These are phyloP conservation scores for Jaltomata sinuosa DNA, from an alignment of 257 asterid genomes.

Conservation along the genomic window DNA sequence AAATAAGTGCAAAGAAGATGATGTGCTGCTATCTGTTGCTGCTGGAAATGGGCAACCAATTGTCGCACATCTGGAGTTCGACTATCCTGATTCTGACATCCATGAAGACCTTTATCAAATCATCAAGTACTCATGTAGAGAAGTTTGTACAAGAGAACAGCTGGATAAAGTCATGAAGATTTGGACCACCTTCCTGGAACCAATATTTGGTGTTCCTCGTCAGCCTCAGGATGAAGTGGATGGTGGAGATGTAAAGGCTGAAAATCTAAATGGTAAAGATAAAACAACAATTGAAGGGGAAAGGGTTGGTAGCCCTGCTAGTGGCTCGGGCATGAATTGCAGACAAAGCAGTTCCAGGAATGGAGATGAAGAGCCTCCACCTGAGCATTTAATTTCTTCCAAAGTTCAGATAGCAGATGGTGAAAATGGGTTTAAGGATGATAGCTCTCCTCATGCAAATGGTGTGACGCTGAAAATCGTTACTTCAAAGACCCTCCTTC, in stretches of 20 bases:
- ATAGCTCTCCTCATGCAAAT: slow-evolving; percentile 23
- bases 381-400: slow-evolving; percentile 27
- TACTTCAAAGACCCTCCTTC: slow-evolving; percentile 19
- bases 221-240: slow-evolving; percentile 31
- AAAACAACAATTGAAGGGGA: slow-evolving; percentile 21
- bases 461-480: slow-evolving; percentile 15
- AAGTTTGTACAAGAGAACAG: slow-evolving; percentile 77
- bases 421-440: slow-evolving; percentile 20
- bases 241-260: slow-evolving; percentile 21
- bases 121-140: slow-evolving; percentile 65
- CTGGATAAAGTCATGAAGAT: slow-evolving; percentile 60
- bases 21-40: slow-evolving; percentile 42
- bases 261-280: slow-evolving; percentile 16
- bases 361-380: slow-evolving; percentile 21
- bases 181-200: slow-evolving; percentile 78
- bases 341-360: slow-evolving; percentile 18
- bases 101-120: slow-evolving; percentile 78
- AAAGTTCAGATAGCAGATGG: slow-evolving; percentile 21
- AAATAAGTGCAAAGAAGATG: slow-evolving; percentile 51
- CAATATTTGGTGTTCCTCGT: slow-evolving; percentile 54
- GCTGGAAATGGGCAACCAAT: slow-evolving; percentile 57
- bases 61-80: slow-evolving; percentile 55
- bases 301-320: slow-evolving; percentile 23
- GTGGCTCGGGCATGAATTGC: slow-evolving; percentile 20
- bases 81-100: slow-evolving; percentile 66